phyloP scores from a whole-genome alignment of 2,329 filamentous ascomycete genomes.

The Penicillium vulpinum region DNA sequence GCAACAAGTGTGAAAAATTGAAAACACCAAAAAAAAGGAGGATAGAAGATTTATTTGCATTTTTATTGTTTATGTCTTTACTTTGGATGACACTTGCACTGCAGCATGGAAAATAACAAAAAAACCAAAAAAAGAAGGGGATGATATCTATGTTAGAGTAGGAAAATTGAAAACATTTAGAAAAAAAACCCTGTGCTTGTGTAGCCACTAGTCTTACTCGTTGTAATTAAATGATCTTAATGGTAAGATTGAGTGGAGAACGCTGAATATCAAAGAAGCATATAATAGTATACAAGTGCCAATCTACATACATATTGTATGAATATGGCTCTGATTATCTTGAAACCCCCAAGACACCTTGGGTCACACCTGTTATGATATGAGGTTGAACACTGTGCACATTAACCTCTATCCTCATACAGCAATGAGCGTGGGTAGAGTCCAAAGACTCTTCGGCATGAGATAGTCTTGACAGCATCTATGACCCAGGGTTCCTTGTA shows the following conservation, averaged over 20 bases:
- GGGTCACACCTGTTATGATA: background rate
- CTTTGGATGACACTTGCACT: background rate
- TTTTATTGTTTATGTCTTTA: background rate
- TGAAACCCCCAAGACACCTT: too few relatives aligned
- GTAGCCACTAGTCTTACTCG: background rate
- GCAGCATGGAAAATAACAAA: background rate
- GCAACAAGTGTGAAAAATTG: background rate
- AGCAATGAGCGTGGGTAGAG: background rate
- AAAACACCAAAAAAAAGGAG: background rate
- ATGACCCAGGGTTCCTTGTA: background rate
- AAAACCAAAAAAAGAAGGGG: conserved; percentile 1
- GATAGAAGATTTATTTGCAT: background rate
- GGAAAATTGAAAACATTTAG: background rate
- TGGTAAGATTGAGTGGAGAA: background rate
- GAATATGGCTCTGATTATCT: background rate
- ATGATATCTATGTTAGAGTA: background rate
- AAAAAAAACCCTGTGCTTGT: background rate
- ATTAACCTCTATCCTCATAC: background rate
- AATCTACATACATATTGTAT: too few relatives aligned
- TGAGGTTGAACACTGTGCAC: background rate
- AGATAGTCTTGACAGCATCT: background rate
- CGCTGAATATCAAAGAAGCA: background rate
- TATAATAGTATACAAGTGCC: conserved; percentile 7
- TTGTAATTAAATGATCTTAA: background rate
- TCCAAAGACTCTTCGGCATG: background rate